Conservation (phyloP, 2,329 filamentous ascomycete species). For the Scytalidium lignicola region DNA sequence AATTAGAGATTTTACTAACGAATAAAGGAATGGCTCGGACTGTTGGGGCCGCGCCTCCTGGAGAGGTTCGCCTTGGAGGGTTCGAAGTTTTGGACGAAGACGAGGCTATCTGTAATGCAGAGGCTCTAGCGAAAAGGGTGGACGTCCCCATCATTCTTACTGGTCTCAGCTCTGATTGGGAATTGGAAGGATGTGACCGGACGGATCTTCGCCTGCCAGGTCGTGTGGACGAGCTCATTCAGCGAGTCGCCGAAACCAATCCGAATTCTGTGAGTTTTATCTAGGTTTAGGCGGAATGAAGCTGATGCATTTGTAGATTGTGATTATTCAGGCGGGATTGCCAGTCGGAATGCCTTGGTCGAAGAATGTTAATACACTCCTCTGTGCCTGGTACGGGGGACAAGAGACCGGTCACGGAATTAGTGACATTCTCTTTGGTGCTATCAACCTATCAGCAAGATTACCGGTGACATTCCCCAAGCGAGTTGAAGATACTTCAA, state of each 20-base stretch:
- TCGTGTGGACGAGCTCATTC: conserved; percentile 62
- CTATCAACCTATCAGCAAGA: conserved; percentile 48
- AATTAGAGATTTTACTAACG: too few species aligned
- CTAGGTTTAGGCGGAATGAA: too few species aligned
- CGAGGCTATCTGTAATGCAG: not conserved
- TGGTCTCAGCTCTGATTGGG: conserved; percentile 20
- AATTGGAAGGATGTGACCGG: conserved; percentile 68
- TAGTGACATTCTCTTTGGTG: conserved; percentile 55
- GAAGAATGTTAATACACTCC: conserved; percentile 28
- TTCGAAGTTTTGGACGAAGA: not conserved
- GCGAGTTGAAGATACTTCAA: conserved; percentile 51
- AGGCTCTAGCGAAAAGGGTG: too few species aligned
- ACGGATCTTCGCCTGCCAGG: conserved; percentile 72
- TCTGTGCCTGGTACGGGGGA: conserved; percentile 47
- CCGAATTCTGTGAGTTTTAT: too few species aligned
- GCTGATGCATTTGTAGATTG: too few species aligned
- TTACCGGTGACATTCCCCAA: conserved; percentile 54
- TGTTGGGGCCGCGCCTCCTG: too few species aligned
- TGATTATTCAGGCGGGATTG: conserved; percentile 71
- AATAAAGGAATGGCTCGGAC: too few species aligned
- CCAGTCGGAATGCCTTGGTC: conserved; percentile 61
- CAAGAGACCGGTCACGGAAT: conserved; percentile 60
- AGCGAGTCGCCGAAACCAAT: conserved; percentile 59
- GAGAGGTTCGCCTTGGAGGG: not conserved
- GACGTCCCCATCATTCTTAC: too few species aligned